A percentile compares a stretch with the other conserved stretches of the same genome.
Conservation (phyloP, 2,329 filamentous ascomycete species). For the Cytospora mali region DNA sequence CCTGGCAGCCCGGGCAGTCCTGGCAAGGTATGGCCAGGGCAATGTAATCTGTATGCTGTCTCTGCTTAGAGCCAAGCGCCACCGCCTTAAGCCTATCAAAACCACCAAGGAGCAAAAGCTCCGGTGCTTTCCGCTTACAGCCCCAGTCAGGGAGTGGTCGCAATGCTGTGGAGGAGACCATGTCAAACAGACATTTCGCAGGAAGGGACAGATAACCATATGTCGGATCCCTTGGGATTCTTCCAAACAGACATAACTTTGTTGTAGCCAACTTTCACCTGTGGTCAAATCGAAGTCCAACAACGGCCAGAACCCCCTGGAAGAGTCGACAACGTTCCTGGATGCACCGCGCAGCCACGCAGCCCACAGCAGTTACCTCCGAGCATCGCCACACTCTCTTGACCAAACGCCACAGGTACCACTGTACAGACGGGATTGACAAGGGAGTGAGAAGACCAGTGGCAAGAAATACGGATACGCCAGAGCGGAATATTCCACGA, state of each 20-base stretch:
- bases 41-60: constrained; percentile 12
- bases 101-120: constrained; percentile 41
- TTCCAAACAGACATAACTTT: too few relatives aligned
- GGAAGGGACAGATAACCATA: not conserved
- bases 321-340: not conserved
- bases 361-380: not conserved
- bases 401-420: constrained; percentile 14
- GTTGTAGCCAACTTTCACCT: not conserved
- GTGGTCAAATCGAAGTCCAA: too few relatives aligned
- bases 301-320: not conserved
- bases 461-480: constrained; percentile 18
- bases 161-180: constrained; percentile 32
- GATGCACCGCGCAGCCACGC: too few relatives aligned
- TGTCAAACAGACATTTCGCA: constrained; percentile 29
- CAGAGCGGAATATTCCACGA: not conserved
- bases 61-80: constrained; percentile 20
- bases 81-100: constrained; percentile 36
- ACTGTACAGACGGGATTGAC: not conserved
- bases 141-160: constrained; percentile 15
- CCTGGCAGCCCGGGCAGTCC: too few relatives aligned
- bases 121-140: constrained; percentile 34
- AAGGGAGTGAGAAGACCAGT: constrained; percentile 12
- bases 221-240: not conserved
- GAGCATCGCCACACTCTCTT: constrained; percentile 13
- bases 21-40: constrained; percentile 5